Evolutionary conservation across 768 basidiomycete genomes (phyloP).

Genomic region (Phlebiopsis flavidoalba): DNA sequence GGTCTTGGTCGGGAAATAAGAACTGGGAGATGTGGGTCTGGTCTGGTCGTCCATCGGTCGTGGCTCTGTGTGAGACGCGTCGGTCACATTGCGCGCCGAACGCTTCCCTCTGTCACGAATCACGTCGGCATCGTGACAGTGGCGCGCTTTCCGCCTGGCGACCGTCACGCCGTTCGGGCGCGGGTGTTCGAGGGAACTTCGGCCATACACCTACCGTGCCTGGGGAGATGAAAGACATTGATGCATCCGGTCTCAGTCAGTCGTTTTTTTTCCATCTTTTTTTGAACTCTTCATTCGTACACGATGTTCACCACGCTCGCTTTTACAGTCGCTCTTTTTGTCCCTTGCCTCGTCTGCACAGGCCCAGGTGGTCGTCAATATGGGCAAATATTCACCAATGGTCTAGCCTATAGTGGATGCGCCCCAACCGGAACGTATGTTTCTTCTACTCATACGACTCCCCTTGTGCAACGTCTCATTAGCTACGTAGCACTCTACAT

Average conservation of each 20-base stretch:
- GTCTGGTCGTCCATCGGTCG: constrained; percentile 50
- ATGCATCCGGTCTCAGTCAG: not conserved
- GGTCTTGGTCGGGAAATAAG: constrained; percentile 53
- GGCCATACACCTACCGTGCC: not conserved
- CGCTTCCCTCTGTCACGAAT: not conserved
- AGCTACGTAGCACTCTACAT: constrained; percentile 20
- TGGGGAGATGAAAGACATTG: not conserved
- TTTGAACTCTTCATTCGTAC: not conserved
- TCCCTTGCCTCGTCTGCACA: not conserved
- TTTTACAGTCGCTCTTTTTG: constrained; percentile 13
- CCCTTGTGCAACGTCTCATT: not conserved
- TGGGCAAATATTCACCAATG: constrained; percentile 27
- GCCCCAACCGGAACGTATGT: constrained; percentile 20
- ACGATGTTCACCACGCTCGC: constrained; percentile 19
- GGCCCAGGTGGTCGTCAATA: constrained; percentile 23
- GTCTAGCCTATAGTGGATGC: constrained; percentile 31
- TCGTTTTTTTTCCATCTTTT: not conserved
- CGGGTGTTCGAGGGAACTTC: not conserved
- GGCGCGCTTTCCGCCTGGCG: constrained; percentile 7
- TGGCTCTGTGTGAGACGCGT: constrained; percentile 7
- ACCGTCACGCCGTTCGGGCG: constrained; percentile 8
- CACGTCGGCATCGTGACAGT: not conserved
- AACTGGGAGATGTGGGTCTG: constrained; percentile 57
- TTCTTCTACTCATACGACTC: not conserved
- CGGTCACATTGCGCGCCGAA: not conserved